Conservation (phyloP, 306 rosid species). For the Benincasa hispida region DNA sequence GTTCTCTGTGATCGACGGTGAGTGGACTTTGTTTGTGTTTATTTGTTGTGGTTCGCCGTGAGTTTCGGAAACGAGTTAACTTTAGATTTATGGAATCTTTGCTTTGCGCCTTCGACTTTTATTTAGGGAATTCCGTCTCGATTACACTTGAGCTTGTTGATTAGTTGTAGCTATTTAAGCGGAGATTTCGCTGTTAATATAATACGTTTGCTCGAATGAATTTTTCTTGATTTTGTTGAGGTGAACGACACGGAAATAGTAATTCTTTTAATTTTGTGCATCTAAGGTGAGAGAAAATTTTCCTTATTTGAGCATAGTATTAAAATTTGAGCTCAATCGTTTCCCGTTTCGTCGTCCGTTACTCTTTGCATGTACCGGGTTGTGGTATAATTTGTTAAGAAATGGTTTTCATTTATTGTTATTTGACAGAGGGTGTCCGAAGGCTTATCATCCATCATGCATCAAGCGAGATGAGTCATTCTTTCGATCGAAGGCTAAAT, state of each 20-base stretch:
- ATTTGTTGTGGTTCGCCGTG: neutral
- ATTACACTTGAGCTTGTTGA: neutral
- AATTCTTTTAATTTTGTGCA: neutral
- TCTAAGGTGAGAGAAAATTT: neutral
- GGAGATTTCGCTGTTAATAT: neutral
- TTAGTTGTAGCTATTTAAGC: neutral
- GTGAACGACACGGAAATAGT: neutral
- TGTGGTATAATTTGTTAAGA: neutral
- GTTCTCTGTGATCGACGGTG: constrained; percentile 99
- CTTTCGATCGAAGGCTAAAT: constrained; percentile 83
- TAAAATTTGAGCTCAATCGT: neutral
- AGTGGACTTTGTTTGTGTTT: constrained; percentile 11
- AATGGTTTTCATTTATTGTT: constrained; percentile 1
- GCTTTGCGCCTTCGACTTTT: neutral
- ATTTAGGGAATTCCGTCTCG: neutral
- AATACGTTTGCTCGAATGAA: neutral
- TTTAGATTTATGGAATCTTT: neutral
- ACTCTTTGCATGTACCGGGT: neutral
- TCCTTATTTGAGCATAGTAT: neutral
- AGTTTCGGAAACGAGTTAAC: neutral
- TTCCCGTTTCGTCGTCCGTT: neutral
- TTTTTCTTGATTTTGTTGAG: neutral
- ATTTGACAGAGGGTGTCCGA: constrained; percentile 74
- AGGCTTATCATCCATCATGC: constrained; percentile 93
- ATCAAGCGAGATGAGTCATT: constrained; percentile 85